Evolutionary conservation across 768 basidiomycete species (phyloP).

Genomic region (Crepidotus variabilis): DNA sequence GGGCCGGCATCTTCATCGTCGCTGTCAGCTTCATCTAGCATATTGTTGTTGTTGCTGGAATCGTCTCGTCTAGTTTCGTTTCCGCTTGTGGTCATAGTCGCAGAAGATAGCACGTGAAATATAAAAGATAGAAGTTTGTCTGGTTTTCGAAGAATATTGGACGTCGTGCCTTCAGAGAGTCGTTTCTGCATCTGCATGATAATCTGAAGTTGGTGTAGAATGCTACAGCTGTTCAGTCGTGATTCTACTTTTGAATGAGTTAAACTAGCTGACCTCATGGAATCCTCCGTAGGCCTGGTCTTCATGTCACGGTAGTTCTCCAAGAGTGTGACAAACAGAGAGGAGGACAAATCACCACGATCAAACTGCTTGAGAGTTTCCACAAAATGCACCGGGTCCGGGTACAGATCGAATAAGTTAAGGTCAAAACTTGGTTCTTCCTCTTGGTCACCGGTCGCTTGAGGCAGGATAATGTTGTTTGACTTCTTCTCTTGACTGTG

Average conservation of each 20-base stretch:
- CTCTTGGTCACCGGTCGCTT: conserved; percentile 36
- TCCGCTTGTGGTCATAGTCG: conserved; percentile 19
- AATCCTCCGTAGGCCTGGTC: conserved; percentile 36
- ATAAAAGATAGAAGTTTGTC: conserved; percentile 80
- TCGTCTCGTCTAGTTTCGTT: conserved; percentile 18
- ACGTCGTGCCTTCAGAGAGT: conserved; percentile 50
- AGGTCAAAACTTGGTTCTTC: conserved; percentile 43
- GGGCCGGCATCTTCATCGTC: conserved; percentile 50
- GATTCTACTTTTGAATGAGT: not conserved
- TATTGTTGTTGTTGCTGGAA: conserved; percentile 33
- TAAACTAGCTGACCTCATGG: conserved; percentile 40
- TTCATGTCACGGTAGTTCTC: conserved; percentile 59
- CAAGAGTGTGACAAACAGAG: conserved; percentile 70
- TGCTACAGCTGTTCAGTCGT: conserved; percentile 31
- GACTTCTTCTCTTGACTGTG: conserved; percentile 14
- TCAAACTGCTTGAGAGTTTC: conserved; percentile 60
- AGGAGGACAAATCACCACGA: conserved; percentile 66
- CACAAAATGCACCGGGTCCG: conserved; percentile 72
- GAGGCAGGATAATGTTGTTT: conserved; percentile 45
- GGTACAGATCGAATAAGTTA: conserved; percentile 65
- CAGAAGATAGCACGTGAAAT: conserved; percentile 65
- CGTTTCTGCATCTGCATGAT: conserved; percentile 78
- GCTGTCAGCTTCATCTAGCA: conserved; percentile 48
- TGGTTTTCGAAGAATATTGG: conserved; percentile 59
- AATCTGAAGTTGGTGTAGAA: conserved; percentile 73